Conservation (phyloP, 805 yeast species). For the Zygoascus biomembranicola region DNA sequence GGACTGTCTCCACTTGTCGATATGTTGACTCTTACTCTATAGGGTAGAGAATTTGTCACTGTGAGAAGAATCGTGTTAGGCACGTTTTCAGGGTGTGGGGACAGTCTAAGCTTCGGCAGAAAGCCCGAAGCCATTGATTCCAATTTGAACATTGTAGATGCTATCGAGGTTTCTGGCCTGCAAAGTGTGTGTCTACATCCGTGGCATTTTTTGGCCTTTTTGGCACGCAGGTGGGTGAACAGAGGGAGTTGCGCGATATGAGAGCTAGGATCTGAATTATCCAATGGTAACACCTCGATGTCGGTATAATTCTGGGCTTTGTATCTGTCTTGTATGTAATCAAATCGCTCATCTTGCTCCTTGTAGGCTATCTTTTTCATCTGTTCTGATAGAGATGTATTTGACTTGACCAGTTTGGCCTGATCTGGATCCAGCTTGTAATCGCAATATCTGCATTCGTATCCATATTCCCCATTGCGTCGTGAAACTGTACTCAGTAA, state of each 20-base stretch:
- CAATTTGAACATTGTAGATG: constrained; percentile 14
- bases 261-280: not conserved
- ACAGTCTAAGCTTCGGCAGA: constrained; percentile 18
- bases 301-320: not conserved
- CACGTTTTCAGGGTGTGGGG: not conserved
- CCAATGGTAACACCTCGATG: not conserved
- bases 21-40: constrained; percentile 11
- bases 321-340: not conserved
- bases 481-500: constrained; percentile 8
- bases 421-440: constrained; percentile 9
- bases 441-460: constrained; percentile 21
- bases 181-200: constrained; percentile 27
- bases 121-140: constrained; percentile 20
- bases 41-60: constrained; percentile 17
- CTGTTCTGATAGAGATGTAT: constrained; percentile 13
- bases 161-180: constrained; percentile 25
- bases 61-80: constrained; percentile 11
- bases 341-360: constrained; percentile 1
- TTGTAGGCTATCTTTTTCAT: not conserved
- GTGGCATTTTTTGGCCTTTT: constrained; percentile 23
- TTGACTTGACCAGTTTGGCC: constrained; percentile 5
- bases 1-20: constrained; percentile 8
- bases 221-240: constrained; percentile 22
- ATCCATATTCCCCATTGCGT: constrained; percentile 1
- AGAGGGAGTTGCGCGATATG: constrained; percentile 16